phyloP scores from a whole-genome alignment of 2,329 filamentous ascomycete genomes.

The Venturia pyrina region DNA sequence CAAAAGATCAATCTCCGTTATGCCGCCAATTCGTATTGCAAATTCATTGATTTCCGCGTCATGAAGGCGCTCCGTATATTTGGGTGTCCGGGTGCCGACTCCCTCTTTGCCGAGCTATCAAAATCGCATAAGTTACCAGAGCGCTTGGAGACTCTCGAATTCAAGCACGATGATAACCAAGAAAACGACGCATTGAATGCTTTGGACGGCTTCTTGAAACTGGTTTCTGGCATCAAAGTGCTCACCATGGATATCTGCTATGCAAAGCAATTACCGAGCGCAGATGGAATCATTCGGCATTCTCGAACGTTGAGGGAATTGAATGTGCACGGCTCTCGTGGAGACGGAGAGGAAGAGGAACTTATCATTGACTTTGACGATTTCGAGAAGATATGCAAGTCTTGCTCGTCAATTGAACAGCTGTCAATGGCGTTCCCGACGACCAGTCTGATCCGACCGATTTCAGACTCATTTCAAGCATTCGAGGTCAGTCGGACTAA shows the following conservation, averaged over 20 bases:
- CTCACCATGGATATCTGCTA: slow-evolving; percentile 35
- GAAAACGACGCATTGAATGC: slow-evolving; percentile 38
- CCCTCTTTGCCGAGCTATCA: slow-evolving; percentile 37
- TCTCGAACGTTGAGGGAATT: slow-evolving; percentile 34
- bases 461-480: slow-evolving; percentile 32
- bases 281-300: slow-evolving; percentile 35
- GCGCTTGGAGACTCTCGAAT: slow-evolving; percentile 34
- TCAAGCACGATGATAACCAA: slow-evolving; percentile 38
- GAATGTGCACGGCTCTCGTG: slow-evolving; percentile 32
- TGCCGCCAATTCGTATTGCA: slow-evolving; percentile 39
- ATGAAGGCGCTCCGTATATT: slow-evolving; percentile 34
- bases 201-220: slow-evolving; percentile 37
- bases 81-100: slow-evolving; percentile 35
- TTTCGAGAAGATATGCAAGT: slow-evolving; percentile 37
- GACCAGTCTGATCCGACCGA: slow-evolving; percentile 33
- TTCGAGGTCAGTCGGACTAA: slow-evolving; percentile 26
- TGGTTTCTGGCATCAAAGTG: slow-evolving; percentile 34
- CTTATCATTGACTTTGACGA: slow-evolving; percentile 33
- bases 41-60: slow-evolving; percentile 34
- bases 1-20: slow-evolving; percentile 37
- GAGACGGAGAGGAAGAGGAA: slow-evolving; percentile 31
- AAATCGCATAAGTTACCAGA: slow-evolving; percentile 35
- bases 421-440: slow-evolving; percentile 37
- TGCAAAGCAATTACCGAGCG: slow-evolving; percentile 31
- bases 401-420: slow-evolving; percentile 34